Evolutionary conservation across 306 rosid genomes (phyloP).

Genomic region (Vicia faba): DNA sequence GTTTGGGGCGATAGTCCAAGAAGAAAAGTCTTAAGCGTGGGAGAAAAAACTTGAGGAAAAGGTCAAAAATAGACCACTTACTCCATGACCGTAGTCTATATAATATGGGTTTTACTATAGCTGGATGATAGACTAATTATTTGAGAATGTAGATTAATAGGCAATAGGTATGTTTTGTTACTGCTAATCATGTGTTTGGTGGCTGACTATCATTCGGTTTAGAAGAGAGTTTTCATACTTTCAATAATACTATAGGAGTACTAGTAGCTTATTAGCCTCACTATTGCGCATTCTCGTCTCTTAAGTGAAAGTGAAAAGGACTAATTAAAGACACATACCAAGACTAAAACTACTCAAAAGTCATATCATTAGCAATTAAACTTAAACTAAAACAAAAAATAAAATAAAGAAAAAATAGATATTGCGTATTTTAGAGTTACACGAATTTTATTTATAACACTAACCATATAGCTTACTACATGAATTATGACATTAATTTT

Average conservation of each 20-base stretch:
- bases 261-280: constrained; percentile 3
- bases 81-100: constrained; percentile 2
- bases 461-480: no score
- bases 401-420: no score
- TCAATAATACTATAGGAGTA: background rate
- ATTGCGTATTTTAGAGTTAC: no score
- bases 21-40: constrained; percentile 7
- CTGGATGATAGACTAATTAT: constrained; percentile 33
- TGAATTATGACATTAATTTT: no score
- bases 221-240: constrained; percentile 25
- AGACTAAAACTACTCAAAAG: constrained; percentile 33
- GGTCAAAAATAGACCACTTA: constrained; percentile 38
- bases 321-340: constrained; percentile 45
- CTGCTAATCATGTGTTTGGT: constrained; percentile 45
- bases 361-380: background rate
- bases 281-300: constrained; percentile 6
- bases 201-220: constrained; percentile 43
- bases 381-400: no score
- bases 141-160: constrained; percentile 36
- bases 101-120: constrained; percentile 10
- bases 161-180: constrained; percentile 31
- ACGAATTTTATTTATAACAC: no score
- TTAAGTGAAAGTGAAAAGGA: constrained; percentile 18
- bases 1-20: constrained; percentile 8
- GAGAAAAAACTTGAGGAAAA: background rate